Percentiles rank a stretch among this genome's conserved stretches.
Evolutionary conservation across 805 yeast species (phyloP).

Genomic region (Lipomyces orientalis): DNA sequence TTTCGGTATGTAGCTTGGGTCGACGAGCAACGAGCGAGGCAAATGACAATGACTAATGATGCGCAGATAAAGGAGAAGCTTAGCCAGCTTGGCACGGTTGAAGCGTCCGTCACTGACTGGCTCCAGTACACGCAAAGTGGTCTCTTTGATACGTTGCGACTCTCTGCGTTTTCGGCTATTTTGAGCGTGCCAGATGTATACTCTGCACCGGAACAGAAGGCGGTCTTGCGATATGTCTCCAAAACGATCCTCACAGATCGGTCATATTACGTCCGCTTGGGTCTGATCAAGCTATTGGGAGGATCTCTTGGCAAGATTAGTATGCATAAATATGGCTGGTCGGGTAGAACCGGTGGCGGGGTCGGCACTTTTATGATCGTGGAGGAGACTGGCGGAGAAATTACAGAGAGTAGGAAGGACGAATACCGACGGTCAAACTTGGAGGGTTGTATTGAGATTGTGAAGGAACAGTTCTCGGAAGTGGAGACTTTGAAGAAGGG

Average conservation of each 20-base stretch:
- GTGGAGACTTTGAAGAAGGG: slow-evolving; percentile 60
- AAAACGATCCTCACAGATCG: slow-evolving; percentile 61
- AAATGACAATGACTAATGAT: neutral
- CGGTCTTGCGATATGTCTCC: slow-evolving; percentile 66
- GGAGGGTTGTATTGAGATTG: slow-evolving; percentile 67
- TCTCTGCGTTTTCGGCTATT: slow-evolving; percentile 73
- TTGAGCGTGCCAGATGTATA: slow-evolving; percentile 73
- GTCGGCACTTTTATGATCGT: slow-evolving; percentile 58
- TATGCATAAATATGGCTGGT: slow-evolving; percentile 22
- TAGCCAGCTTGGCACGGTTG: slow-evolving; percentile 59
- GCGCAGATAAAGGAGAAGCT: slow-evolving; percentile 61
- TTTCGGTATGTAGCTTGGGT: slow-evolving; percentile 42
- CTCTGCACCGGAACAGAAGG: slow-evolving; percentile 53
- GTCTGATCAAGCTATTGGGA: slow-evolving; percentile 38
- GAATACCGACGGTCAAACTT: slow-evolving; percentile 67
- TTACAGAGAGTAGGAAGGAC: slow-evolving; percentile 62
- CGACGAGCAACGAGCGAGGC: neutral
- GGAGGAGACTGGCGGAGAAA: slow-evolving; percentile 57
- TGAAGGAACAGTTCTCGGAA: slow-evolving; percentile 62
- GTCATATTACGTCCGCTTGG: slow-evolving; percentile 56
- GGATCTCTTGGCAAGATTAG: slow-evolving; percentile 31
- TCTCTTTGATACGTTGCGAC: slow-evolving; percentile 59
- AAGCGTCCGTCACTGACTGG: slow-evolving; percentile 60
- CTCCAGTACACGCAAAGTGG: slow-evolving; percentile 57
- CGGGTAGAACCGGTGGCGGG: slow-evolving; percentile 35